These are phyloP conservation scores for Fagopyrum esculentum DNA, from an alignment of 148 eudicot species.

Conservation along the genomic window DNA sequence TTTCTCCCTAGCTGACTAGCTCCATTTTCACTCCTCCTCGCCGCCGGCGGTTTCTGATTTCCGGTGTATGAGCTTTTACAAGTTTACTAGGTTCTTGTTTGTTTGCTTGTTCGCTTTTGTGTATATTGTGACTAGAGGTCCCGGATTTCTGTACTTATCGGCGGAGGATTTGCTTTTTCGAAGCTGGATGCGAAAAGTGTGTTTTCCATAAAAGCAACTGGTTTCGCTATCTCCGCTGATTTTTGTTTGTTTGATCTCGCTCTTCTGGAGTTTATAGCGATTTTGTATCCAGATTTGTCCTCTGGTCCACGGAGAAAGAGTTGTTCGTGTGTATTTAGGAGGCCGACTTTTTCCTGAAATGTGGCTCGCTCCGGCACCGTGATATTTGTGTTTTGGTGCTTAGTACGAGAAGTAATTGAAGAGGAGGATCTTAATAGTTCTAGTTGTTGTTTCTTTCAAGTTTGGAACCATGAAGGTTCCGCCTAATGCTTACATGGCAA, in stretches of 20 bases:
- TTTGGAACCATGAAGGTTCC: slow-evolving; percentile 62
- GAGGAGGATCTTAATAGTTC: background rate
- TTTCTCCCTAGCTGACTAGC: slow-evolving; percentile 9
- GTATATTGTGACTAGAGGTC: background rate
- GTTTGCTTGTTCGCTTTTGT: background rate
- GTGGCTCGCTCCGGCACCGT: background rate
- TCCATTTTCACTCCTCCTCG: slow-evolving; percentile 7
- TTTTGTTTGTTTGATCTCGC: background rate
- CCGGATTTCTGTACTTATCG: background rate
- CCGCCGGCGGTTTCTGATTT: slow-evolving; percentile 1
- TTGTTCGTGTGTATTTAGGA: background rate
- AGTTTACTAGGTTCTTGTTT: background rate
- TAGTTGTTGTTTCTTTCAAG: background rate
- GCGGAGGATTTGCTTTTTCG: background rate
- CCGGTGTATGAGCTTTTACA: background rate
- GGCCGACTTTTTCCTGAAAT: background rate
- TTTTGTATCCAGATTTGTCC: background rate
- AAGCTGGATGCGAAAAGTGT: slow-evolving; percentile 5
- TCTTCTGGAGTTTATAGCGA: background rate
- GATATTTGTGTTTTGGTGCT: background rate
- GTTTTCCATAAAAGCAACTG: background rate
- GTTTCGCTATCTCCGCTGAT: background rate
- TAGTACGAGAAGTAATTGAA: background rate
- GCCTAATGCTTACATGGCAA: slow-evolving; percentile 56
- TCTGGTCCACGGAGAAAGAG: background rate